phyloP scores from a whole-genome alignment of 192 early-diverging fungal genomes.

The Allomyces macrogynus region DNA sequence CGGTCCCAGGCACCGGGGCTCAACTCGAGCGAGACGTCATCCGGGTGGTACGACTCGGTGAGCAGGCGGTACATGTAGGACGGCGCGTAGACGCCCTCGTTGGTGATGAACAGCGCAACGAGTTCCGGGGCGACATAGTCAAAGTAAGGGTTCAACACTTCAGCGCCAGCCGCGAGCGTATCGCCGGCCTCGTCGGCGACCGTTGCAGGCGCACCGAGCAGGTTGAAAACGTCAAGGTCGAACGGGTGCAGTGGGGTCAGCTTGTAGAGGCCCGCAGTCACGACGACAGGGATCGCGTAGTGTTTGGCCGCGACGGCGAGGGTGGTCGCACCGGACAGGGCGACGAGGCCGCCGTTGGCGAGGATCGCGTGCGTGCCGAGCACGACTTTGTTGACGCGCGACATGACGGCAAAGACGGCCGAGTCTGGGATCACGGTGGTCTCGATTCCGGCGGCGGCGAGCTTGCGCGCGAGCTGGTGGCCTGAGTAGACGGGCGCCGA shows the following conservation, averaged over 20 bases:
- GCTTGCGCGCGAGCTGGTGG: constrained; percentile 56
- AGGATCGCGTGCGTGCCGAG: constrained; percentile 77
- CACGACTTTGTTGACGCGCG: constrained; percentile 92
- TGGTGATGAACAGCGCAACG: constrained; percentile 75
- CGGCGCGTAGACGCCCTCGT: constrained; percentile 56
- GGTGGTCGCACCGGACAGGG: constrained; percentile 55
- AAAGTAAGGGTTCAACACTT: constrained; percentile 68
- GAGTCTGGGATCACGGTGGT: constrained; percentile 80
- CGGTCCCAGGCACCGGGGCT: background rate
- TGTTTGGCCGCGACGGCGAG: constrained; percentile 79
- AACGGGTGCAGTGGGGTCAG: constrained; percentile 72
- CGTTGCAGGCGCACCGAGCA: constrained; percentile 51
- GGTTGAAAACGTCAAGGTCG: constrained; percentile 66
- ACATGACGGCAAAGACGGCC: constrained; percentile 92
- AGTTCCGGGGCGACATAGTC: constrained; percentile 86
- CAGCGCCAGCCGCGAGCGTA: constrained; percentile 49
- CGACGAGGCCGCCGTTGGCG: constrained; percentile 81
- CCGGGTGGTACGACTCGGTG: constrained; percentile 31
- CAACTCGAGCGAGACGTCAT: constrained; percentile 16
- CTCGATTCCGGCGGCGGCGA: constrained; percentile 63
- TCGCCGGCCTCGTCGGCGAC: constrained; percentile 65
- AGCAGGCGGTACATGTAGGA: constrained; percentile 64
- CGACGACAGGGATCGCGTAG: constrained; percentile 80
- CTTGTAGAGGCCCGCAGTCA: constrained; percentile 75
- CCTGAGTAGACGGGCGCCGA: constrained; percentile 70